phyloP scores from a whole-genome alignment of 2,329 filamentous ascomycete genomes.

The Thielaviopsis ethacetica region DNA sequence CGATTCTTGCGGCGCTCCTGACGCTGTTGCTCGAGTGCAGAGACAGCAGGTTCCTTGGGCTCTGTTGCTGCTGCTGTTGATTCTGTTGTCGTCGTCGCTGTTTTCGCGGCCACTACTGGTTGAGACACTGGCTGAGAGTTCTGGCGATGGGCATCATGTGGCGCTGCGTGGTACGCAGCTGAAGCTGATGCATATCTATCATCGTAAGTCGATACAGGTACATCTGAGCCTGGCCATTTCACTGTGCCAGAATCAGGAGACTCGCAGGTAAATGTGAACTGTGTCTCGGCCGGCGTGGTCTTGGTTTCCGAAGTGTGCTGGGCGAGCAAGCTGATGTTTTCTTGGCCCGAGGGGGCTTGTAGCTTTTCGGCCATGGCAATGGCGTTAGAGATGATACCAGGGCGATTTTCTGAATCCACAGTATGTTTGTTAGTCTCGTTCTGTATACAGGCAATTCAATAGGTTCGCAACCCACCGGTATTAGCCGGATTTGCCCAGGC shows the following conservation, averaged over 20 bases:
- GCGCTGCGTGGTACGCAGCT: slow-evolving; percentile 12
- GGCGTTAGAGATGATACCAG: slow-evolving; percentile 77
- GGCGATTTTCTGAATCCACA: slow-evolving; percentile 18
- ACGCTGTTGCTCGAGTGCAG: slow-evolving; percentile 11
- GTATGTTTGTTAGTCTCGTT: no score
- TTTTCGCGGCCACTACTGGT: background rate
- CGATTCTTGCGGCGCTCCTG: slow-evolving; percentile 38
- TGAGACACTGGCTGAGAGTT: background rate
- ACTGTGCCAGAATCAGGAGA: slow-evolving; percentile 71
- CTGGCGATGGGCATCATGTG: slow-evolving; percentile 9
- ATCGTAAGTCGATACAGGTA: slow-evolving; percentile 13
- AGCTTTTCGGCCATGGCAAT: slow-evolving; percentile 75
- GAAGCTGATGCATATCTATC: slow-evolving; percentile 13
- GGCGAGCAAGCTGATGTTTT: slow-evolving; percentile 64
- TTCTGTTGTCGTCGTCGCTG: no score
- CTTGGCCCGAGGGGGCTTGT: slow-evolving; percentile 47
- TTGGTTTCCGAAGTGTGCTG: slow-evolving; percentile 44
- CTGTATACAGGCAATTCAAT: background rate
- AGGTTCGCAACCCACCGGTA: background rate
- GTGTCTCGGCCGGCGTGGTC: slow-evolving; percentile 54
- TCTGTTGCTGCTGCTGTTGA: background rate
- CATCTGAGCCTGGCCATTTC: slow-evolving; percentile 49
- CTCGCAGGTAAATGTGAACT: slow-evolving; percentile 94
- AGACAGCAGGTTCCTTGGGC: background rate
- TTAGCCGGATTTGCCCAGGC: background rate